phyloP scores from a whole-genome alignment of 2,329 filamentous ascomycete species.

The Diplodia scrobiculata region DNA sequence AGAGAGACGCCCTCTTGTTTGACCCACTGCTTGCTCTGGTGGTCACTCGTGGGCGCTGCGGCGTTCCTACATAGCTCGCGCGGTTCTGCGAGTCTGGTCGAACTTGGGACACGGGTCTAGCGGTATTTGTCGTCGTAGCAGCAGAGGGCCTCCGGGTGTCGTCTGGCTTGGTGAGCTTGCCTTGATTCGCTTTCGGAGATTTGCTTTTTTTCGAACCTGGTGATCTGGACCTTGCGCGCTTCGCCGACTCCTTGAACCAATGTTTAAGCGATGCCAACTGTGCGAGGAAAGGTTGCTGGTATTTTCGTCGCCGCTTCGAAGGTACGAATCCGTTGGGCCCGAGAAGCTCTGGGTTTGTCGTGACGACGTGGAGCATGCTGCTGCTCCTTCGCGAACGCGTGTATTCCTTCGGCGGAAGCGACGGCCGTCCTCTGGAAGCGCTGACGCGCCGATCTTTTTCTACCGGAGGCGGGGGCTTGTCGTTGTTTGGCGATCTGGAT shows the following conservation, averaged over 20 bases:
- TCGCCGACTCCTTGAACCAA: slow-evolving; percentile 70
- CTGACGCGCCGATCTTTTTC: slow-evolving; percentile 76
- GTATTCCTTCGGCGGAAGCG: slow-evolving; percentile 81
- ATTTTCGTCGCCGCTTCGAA: slow-evolving; percentile 57
- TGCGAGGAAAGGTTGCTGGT: slow-evolving; percentile 65
- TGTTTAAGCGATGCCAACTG: slow-evolving; percentile 70
- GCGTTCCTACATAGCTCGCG: slow-evolving; percentile 39
- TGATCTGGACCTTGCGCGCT: slow-evolving; percentile 52
- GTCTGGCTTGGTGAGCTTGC: slow-evolving; percentile 39
- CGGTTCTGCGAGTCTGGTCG: slow-evolving; percentile 45
- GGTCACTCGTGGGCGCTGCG: slow-evolving; percentile 48
- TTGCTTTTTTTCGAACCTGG: slow-evolving; percentile 31
- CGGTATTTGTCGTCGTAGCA: slow-evolving; percentile 38
- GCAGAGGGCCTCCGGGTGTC: slow-evolving; percentile 39
- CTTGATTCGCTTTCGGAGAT: slow-evolving; percentile 36
- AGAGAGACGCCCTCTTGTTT: slow-evolving; percentile 69
- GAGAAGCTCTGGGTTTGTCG: slow-evolving; percentile 65
- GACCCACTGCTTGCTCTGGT: slow-evolving; percentile 46
- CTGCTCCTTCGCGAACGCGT: slow-evolving; percentile 70
- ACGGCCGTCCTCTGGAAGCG: slow-evolving; percentile 74
- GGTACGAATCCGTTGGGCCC: slow-evolving; percentile 59
- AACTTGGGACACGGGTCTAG: slow-evolving; percentile 40
- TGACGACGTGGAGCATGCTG: slow-evolving; percentile 84
- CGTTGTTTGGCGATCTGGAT: slow-evolving; percentile 44
- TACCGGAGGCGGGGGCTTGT: slow-evolving; percentile 66